Base-by-base conservation (phyloP, 108 stramenopile genomes). In the Cyclotella choctawhatcheeana region DNA sequence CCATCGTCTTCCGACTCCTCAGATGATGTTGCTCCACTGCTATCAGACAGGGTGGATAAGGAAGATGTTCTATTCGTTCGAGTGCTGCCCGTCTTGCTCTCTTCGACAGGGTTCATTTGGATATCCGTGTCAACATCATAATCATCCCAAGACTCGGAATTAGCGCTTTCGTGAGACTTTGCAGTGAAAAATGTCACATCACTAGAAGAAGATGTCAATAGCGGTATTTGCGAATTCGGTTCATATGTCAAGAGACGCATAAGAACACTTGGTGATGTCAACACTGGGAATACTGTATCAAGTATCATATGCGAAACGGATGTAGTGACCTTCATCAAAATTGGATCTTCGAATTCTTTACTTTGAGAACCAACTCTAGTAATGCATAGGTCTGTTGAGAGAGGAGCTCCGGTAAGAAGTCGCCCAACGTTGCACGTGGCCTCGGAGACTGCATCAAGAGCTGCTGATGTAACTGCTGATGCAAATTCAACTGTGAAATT, bases 401-500 rank as follows among this genome's bases (percentile, higher is more conserved):
- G 4, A n/a, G 47, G 47, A 48, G 47, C 12, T 48, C 47, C 47
- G 18, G 47, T 48, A 4, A 48, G 17, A 32, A 35, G 20, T 25
- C 35, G 13, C 2, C 5, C 35, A 51, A 44, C 58, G 25, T 44
- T 31, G 47, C 44, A 47, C 2, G 56, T 34, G 1, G 29, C 66
- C 29, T 44, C 60, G 1, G 74, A 62, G 0, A 76, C 60, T 5
- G 47, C 52, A 67, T 61, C 58, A 26, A 50, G 22, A 2, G 59
- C 60, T 33, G 74, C 27, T 2, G 67, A 54, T 12, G 65, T 65
- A 26, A 76, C 27, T 33, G 20, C 18, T 5, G 60, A 54, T 20
- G 65, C 74, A 14, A 76, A 8, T 48, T 18, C 22, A 16, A 62
- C 45, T 14, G 74, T 67, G n/a, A 61, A 66, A 25, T 27, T 35